Percentiles rank a stretch among this genome's conserved stretches.
These are phyloP conservation scores for Euryodendron excelsum DNA, from an alignment of 148 eudicot genomes.

Conservation along the genomic window DNA sequence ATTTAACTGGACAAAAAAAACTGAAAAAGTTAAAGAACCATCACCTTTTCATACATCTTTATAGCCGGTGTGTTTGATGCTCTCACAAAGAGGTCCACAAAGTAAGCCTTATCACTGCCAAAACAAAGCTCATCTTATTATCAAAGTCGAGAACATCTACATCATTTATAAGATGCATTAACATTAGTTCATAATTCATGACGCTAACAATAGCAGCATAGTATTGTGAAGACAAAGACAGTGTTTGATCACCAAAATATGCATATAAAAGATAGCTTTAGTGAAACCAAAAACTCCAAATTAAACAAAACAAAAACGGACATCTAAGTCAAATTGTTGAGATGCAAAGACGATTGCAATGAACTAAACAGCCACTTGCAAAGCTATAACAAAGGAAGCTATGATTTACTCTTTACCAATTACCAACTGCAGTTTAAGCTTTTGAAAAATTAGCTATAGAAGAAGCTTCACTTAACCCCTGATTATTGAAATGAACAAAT, in stretches of 20 bases:
- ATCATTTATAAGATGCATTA: neutral
- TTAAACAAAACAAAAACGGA: no score
- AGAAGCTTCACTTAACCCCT: no score
- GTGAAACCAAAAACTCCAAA: neutral
- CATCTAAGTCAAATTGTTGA: no score
- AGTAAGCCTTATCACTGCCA: conserved; percentile 90
- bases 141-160: neutral
- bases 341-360: no score
- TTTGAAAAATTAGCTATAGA: no score
- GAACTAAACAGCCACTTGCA: no score
- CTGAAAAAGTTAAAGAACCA: neutral
- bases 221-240: neutral
- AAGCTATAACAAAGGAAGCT: no score
- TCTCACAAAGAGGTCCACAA: conserved; percentile 95
- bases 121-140: neutral
- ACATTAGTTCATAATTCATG: neutral
- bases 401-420: no score
- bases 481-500: no score
- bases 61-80: conserved; percentile 97
- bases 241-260: neutral
- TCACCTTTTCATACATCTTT: conserved; percentile 98
- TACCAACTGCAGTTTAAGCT: no score
- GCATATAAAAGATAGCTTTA: neutral
- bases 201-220: neutral
- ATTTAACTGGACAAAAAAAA: neutral